Evolutionary conservation across 257 asterid species (phyloP).

Genomic region (Ajuga chamaepitys): DNA sequence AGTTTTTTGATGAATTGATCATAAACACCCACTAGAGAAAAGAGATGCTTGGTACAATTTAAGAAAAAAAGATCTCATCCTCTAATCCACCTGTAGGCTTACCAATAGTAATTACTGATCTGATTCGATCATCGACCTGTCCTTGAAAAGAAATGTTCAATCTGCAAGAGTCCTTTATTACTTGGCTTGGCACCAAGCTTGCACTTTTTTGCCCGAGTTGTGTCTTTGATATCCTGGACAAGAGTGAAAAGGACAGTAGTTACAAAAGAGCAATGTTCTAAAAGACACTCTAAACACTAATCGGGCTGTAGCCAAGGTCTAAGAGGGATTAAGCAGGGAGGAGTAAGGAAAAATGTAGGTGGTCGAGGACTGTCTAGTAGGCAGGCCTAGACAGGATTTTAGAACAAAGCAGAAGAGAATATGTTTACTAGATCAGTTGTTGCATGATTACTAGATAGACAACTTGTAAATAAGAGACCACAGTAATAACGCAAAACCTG

Average conservation of each 20-base stretch:
- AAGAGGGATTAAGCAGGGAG: too few relatives aligned
- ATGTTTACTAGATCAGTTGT: not conserved
- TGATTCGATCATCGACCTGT: conserved; percentile 25
- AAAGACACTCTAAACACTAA: too few relatives aligned
- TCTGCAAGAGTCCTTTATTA: conserved; percentile 58
- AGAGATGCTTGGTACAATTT: not conserved
- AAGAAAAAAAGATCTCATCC: not conserved
- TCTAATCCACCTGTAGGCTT: not conserved
- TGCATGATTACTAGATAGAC: not conserved
- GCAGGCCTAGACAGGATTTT: too few relatives aligned
- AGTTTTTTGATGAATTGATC: not conserved
- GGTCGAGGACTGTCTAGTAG: too few relatives aligned
- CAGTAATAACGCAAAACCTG: not conserved
- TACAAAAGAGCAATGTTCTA: not conserved
- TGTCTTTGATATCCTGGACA: conserved; percentile 41
- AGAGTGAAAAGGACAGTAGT: not conserved
- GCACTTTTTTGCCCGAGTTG: conserved; percentile 35
- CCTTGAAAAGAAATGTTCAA: conserved; percentile 78
- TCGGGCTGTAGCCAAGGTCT: too few relatives aligned
- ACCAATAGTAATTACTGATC: conserved; percentile 2
- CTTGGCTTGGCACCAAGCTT: conserved; percentile 37
- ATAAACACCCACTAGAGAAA: not conserved
- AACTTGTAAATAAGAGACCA: not conserved
- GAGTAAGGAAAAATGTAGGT: too few relatives aligned
- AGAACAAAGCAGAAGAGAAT: too few relatives aligned